These are phyloP conservation scores for Tetrahymena thermophila DNA, from an alignment of 73 alveolate genomes.

Conservation along the genomic window DNA sequence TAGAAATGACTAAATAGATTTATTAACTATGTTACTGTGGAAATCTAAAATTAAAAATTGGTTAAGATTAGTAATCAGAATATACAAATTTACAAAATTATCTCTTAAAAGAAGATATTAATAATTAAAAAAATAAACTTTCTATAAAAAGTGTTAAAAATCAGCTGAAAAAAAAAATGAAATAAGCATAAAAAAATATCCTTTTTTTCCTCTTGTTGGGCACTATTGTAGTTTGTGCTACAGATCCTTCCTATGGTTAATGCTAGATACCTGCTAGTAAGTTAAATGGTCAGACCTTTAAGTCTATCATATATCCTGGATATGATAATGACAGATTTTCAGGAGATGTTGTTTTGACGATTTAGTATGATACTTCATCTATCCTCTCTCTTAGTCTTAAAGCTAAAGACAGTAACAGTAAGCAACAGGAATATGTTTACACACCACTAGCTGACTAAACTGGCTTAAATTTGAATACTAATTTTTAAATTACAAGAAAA, in stretches of 20 bases:
- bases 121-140: too few relatives aligned
- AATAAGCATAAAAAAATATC: too few relatives aligned
- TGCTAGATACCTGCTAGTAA: not conserved
- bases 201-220: not conserved
- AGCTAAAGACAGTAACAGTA: not conserved
- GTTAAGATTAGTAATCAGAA: too few relatives aligned
- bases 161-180: too few relatives aligned
- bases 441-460: not conserved
- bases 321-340: not conserved
- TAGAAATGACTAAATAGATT: too few relatives aligned
- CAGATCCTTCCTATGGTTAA: not conserved
- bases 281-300: not conserved
- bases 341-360: not conserved
- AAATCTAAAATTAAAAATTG: too few relatives aligned
- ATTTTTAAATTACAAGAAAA: not conserved
- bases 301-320: not conserved
- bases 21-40: too few relatives aligned
- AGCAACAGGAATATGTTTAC: not conserved
- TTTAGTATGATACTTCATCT: not conserved
- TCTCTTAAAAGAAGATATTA: too few relatives aligned
- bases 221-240: not conserved
- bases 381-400: not conserved
- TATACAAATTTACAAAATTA: too few relatives aligned
- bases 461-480: not conserved
- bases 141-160: too few relatives aligned